These are phyloP conservation scores for Russula virescens DNA, from an alignment of 768 basidiomycete species.

Conservation along the genomic window DNA sequence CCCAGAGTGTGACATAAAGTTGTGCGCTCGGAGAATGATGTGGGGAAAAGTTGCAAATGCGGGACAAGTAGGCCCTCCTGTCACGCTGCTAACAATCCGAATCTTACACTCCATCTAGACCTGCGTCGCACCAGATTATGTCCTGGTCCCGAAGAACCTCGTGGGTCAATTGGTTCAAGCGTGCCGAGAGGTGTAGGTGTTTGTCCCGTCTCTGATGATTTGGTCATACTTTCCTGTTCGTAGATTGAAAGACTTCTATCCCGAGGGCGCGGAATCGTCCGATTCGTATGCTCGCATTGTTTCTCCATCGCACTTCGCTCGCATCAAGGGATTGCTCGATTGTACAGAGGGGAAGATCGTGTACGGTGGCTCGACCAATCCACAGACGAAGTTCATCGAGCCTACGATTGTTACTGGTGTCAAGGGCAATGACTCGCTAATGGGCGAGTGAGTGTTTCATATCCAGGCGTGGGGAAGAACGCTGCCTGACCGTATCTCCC, in stretches of 20 bases:
- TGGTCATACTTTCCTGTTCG: background rate
- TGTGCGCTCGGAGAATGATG: constrained; percentile 62
- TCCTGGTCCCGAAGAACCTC: constrained; percentile 40
- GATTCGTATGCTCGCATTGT: constrained; percentile 50
- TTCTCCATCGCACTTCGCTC: constrained; percentile 46
- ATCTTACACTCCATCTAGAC: constrained; percentile 37
- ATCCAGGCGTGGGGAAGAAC: background rate
- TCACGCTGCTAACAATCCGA: background rate
- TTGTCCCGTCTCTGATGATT: background rate
- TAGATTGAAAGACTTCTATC: constrained; percentile 55
- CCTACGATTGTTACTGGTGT: constrained; percentile 70
- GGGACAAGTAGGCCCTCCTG: constrained; percentile 38
- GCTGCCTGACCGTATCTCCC: background rate
- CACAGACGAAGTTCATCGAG: constrained; percentile 54
- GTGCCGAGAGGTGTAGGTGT: constrained; percentile 39
- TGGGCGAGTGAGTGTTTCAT: constrained; percentile 56
- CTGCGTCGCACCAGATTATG: constrained; percentile 59
- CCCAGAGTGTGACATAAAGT: constrained; percentile 57
- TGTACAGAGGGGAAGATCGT: constrained; percentile 60
- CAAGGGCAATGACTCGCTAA: constrained; percentile 56
- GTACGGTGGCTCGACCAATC: constrained; percentile 57
- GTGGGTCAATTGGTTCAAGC: constrained; percentile 38
- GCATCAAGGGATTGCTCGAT: constrained; percentile 59
- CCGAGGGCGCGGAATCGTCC: constrained; percentile 39
- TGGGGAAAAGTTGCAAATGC: constrained; percentile 79